phyloP scores from a whole-genome alignment of 78 protist genomes.

The Dictyostelium citrinum region DNA sequence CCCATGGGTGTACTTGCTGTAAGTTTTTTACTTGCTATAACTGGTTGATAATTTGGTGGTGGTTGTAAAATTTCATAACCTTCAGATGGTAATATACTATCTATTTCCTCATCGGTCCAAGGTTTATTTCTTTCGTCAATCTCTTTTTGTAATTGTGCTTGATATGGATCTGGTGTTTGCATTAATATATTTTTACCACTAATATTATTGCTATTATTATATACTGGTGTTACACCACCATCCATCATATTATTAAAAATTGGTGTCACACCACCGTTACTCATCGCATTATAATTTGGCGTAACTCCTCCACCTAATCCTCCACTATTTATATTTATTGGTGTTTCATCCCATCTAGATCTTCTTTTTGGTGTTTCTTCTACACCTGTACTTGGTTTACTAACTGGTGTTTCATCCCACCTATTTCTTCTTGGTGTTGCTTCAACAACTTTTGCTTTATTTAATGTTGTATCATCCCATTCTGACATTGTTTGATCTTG shows the following conservation, averaged over 20 bases:
- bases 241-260: background rate
- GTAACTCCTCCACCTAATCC: conserved; percentile 81
- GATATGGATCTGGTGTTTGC: conserved; percentile 14
- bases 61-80: conserved; percentile 95
- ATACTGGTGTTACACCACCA: background rate
- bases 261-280: background rate
- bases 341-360: conserved; percentile 94
- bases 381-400: background rate
- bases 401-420: conserved; percentile 86
- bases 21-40: conserved; percentile 90
- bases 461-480: conserved; percentile 60
- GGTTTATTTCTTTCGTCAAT: conserved; percentile 94
- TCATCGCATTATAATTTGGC: conserved; percentile 32
- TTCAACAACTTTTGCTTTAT: background rate
- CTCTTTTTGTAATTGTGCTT: conserved; percentile 87
- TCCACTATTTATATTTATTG: conserved; percentile 36
- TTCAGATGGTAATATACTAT: conserved; percentile 93
- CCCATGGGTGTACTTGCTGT: conserved; percentile 89
- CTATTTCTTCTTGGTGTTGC: conserved; percentile 76
- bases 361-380: conserved; percentile 77
- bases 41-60: conserved; percentile 93
- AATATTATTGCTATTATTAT: background rate
- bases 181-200: background rate
- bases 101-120: conserved; percentile 96
- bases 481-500: conserved; percentile 40